These are phyloP conservation scores for Fragilariopsis cylindrus DNA, from an alignment of 108 stramenopile species.

Conservation along the genomic window DNA sequence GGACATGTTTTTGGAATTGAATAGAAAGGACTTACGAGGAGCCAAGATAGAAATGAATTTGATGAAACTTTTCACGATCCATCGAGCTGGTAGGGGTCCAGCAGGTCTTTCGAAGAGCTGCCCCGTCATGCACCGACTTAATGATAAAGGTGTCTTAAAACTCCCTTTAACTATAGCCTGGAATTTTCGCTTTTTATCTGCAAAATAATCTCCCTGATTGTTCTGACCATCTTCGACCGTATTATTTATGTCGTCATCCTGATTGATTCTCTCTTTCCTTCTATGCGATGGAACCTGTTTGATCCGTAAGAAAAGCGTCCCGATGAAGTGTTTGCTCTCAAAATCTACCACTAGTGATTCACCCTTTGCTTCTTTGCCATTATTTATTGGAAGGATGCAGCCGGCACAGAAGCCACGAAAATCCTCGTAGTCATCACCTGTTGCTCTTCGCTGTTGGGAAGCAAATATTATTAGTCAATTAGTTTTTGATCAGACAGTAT, in stretches of 20 bases:
- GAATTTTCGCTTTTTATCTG: conserved; percentile 54
- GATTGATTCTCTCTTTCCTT: not conserved
- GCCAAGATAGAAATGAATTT: conserved; percentile 36
- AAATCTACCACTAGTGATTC: conserved; percentile 62
- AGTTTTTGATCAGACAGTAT: not conserved
- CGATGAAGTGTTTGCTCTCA: conserved; percentile 57
- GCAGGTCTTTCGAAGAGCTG: conserved; percentile 48
- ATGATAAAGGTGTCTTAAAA: conserved; percentile 47
- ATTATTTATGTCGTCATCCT: not conserved
- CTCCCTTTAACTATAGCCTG: conserved; percentile 57
- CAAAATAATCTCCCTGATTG: conserved; percentile 39
- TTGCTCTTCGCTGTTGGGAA: not conserved
- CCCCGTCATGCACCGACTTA: conserved; percentile 62
- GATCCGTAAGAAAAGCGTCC: conserved; percentile 54
- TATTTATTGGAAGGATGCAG: conserved; percentile 60
- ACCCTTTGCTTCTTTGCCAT: conserved; percentile 49
- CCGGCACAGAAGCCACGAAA: conserved; percentile 33
- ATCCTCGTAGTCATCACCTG: not conserved
- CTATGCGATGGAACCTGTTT: not conserved
- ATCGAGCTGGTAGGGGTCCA: conserved; percentile 49
- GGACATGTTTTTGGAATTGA: not conserved
- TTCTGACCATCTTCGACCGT: conserved; percentile 7
- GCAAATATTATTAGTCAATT: not conserved
- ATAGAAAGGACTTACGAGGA: not conserved
- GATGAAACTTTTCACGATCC: conserved; percentile 46